Conservation (phyloP, 2,329 filamentous ascomycete genomes). For the Hypoxylon sp. region DNA sequence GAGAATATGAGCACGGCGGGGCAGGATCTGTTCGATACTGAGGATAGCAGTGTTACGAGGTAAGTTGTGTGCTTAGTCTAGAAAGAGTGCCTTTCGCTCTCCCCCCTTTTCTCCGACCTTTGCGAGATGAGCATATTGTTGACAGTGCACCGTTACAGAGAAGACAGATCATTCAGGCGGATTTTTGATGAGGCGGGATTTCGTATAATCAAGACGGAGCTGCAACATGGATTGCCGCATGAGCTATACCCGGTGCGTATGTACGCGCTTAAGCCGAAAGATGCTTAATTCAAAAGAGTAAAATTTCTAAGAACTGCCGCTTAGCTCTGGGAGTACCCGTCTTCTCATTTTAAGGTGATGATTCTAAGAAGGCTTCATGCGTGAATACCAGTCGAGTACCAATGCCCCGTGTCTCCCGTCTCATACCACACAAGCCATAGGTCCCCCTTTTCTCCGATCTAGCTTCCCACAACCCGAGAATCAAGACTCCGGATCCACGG, state of each 20-base stretch:
- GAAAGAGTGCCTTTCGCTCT: constrained; percentile 9
- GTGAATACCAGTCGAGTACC: background rate
- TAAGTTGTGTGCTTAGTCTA: constrained; percentile 55
- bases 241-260: constrained; percentile 80
- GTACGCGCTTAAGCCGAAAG: constrained; percentile 77
- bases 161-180: constrained; percentile 77
- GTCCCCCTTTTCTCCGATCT: background rate
- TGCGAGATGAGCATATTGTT: background rate
- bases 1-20: constrained; percentile 78
- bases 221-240: constrained; percentile 70
- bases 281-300: constrained; percentile 26
- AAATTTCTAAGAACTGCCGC: constrained; percentile 3
- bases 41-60: constrained; percentile 84
- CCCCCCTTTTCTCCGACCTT: background rate
- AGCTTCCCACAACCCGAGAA: background rate
- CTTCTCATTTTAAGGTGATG: background rate
- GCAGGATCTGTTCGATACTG: constrained; percentile 79
- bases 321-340: background rate
- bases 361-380: background rate
- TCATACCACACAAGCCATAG: background rate
- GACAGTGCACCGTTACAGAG: constrained; percentile 59
- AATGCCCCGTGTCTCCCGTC: background rate
- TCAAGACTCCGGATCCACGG: constrained; percentile 18
- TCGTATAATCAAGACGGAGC: constrained; percentile 76
- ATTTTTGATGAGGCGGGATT: constrained; percentile 80